phyloP scores from a whole-genome alignment of 2,329 filamentous ascomycete species.

The Colletotrichum orchidophilum region DNA sequence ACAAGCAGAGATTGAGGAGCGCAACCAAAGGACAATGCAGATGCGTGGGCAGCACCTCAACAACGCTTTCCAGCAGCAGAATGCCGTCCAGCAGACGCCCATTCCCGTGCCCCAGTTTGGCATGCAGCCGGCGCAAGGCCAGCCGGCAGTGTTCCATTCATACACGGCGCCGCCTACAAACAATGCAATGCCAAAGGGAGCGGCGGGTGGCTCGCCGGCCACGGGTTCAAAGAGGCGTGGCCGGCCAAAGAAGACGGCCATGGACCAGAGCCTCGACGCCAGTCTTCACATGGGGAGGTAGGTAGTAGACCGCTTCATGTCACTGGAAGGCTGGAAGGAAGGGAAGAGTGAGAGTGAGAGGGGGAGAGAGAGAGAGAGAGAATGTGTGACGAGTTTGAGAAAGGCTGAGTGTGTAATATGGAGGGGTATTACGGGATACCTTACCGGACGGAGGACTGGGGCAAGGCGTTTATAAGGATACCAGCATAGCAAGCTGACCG shows the following conservation, averaged over 20 bases:
- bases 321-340: no score
- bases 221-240: conserved; percentile 30
- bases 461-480: conserved; percentile 24
- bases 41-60: conserved; percentile 32
- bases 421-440: background rate
- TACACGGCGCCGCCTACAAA: conserved; percentile 26
- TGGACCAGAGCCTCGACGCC: conserved; percentile 25
- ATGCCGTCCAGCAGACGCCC: conserved; percentile 33
- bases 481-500: background rate
- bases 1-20: conserved; percentile 18
- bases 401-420: background rate
- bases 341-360: no score
- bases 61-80: conserved; percentile 30
- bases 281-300: conserved; percentile 27
- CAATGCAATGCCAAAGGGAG: conserved; percentile 7
- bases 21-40: conserved; percentile 25
- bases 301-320: background rate
- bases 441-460: conserved; percentile 16
- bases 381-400: background rate
- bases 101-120: conserved; percentile 35
- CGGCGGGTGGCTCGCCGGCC: conserved; percentile 16
- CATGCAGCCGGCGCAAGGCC: conserved; percentile 26
- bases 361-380: no score
- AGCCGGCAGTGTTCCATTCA: conserved; percentile 29
- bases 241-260: conserved; percentile 30